Evolutionary conservation across 2,329 filamentous ascomycete species (phyloP).

Genomic region (Botrytis sinoallii): DNA sequence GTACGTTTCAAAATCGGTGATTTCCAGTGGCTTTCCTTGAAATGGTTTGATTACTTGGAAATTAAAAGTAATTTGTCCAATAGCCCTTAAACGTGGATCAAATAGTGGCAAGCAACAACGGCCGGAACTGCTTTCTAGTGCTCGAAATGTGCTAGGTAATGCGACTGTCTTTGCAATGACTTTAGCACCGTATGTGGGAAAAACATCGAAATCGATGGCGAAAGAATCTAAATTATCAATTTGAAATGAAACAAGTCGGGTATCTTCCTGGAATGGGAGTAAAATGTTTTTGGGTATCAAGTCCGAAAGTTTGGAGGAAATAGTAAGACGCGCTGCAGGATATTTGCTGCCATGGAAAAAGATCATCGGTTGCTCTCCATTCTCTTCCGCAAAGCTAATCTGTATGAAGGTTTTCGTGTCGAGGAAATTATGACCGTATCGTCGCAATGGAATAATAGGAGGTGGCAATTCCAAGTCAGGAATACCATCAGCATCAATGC

Average conservation of each 20-base stretch:
- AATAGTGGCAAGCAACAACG: conserved; percentile 86
- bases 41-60: conserved; percentile 98
- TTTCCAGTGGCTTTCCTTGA: conserved; percentile 85
- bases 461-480: conserved; percentile 88
- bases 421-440: conserved; percentile 97
- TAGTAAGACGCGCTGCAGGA: conserved; percentile 88
- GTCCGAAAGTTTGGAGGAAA: conserved; percentile 94
- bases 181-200: conserved; percentile 94
- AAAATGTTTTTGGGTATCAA: conserved; percentile 95
- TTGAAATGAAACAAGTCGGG: conserved; percentile 89
- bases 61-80: conserved; percentile 90
- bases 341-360: conserved; percentile 98
- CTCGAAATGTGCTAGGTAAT: conserved; percentile 80
- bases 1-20: conserved; percentile 97
- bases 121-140: conserved; percentile 70
- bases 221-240: conserved; percentile 92
- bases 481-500: conserved; percentile 80
- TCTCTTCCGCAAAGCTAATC: conserved; percentile 74
- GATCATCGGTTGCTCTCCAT: conserved; percentile 71
- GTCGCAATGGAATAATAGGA: conserved; percentile 88
- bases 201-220: conserved; percentile 94
- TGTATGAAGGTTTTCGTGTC: conserved; percentile 97
- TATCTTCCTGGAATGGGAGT: conserved; percentile 93
- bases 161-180: conserved; percentile 95
- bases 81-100: conserved; percentile 84